Evolutionary conservation across 1,284 basidiomycete genomes (phyloP).

Genomic region (Stereum hirsutum): DNA sequence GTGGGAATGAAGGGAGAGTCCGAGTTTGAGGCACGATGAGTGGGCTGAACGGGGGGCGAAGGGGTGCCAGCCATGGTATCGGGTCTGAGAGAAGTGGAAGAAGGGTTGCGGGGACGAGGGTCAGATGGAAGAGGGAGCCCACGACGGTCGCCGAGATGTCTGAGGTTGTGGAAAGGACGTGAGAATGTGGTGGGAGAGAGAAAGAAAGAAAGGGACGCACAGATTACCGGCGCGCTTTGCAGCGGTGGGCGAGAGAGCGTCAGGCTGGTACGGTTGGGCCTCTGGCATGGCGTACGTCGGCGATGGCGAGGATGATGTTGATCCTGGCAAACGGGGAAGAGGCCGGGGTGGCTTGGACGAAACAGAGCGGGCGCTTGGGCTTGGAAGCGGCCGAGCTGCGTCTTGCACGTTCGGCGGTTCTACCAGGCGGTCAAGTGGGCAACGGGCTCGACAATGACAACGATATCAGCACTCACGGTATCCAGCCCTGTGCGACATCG

Average conservation of each 20-base stretch:
- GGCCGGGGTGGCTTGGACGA: conserved; percentile 10
- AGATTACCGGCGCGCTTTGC: neutral
- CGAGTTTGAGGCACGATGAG: conserved; percentile 7
- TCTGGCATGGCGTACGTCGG: conserved; percentile 14
- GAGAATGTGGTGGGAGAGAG: neutral
- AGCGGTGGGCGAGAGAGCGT: conserved; percentile 11
- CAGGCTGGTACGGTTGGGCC: conserved; percentile 12
- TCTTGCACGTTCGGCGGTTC: conserved; percentile 9
- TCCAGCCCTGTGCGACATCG: conserved; percentile 7
- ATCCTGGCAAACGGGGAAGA: conserved; percentile 9
- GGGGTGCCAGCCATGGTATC: conserved; percentile 5
- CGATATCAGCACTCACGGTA: neutral
- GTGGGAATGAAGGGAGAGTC: conserved; percentile 7
- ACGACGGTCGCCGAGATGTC: too few relatives aligned
- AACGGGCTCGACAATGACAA: neutral
- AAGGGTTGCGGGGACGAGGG: conserved; percentile 3
- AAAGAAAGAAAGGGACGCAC: neutral
- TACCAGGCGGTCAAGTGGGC: neutral
- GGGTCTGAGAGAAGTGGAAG: conserved; percentile 6
- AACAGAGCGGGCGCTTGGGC: conserved; percentile 8
- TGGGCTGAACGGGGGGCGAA: conserved; percentile 10
- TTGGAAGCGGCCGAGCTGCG: conserved; percentile 7
- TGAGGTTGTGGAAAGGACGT: neutral
- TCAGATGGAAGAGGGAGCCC: conserved; percentile 10
- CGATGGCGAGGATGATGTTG: conserved; percentile 7